Base-by-base conservation (phyloP, 495 filamentous ascomycete genomes). In the Talaromyces liani region DNA sequence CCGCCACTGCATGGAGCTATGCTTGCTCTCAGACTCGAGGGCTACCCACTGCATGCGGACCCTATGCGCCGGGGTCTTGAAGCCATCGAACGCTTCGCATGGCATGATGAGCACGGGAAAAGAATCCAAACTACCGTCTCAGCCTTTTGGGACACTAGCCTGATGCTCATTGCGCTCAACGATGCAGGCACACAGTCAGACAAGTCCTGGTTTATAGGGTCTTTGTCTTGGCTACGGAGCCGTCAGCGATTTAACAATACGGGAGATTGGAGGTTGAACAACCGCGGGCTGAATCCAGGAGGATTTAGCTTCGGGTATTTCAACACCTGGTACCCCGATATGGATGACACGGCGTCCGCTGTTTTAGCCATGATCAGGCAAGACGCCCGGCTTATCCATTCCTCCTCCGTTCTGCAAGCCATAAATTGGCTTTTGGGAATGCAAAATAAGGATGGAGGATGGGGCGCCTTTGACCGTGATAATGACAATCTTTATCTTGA, bases 371-470 rank as follows among this genome's bases (percentile, higher is more conserved):
- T 73, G 4, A 24, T 77, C 3, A 72, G 72, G 27, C 68, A 76
- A 7, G 64, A 75, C 53, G 54, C 66, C 0, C 1, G 9, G 8
- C 60, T 56, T 1, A 36, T 64, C 0, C 27, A 6, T 1, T 72
- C 69, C 0, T 6, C 16, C 7, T 58, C 63, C 18, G 56, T 75
- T 1, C 12, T 63, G 0, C 22, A 49, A 4, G 75, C 74, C 8
- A 62, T 65, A 0, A 63, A 60, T 12, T 81, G 77, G 77, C 71
- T 78, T 7, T 45, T 76, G 3, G 76, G 75, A 4, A 79, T 81
- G 78, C 79, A 81, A 64, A 80, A 80, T 53, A 16, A 16, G 0
- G 78, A 81, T 49, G 77, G 76, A 14, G 78, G 78, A 0, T 81
- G 77, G 76, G 77, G 66, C 22, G 73, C 77, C 0, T 80, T 80